Evolutionary conservation across 2,329 filamentous ascomycete species (phyloP).

Genomic region (Cladophialophora yegresii): DNA sequence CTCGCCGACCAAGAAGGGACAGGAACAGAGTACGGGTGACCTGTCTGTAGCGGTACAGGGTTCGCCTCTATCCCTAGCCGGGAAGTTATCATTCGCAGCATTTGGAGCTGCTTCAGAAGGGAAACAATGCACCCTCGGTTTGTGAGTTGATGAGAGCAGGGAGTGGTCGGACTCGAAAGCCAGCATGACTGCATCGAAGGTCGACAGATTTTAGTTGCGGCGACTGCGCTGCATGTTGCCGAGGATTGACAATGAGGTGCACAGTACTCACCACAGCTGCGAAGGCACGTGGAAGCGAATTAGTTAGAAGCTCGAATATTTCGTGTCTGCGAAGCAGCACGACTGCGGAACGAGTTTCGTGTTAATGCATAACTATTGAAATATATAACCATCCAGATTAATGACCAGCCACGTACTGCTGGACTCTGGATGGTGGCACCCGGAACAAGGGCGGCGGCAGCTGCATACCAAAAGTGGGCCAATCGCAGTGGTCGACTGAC

Average conservation of each 20-base stretch:
- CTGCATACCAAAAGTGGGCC: neutral
- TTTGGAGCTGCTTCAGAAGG: neutral
- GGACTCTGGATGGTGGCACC: neutral
- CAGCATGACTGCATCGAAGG: neutral
- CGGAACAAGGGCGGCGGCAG: neutral
- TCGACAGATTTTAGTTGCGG: neutral
- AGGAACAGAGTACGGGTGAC: neutral
- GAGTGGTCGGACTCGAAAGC: neutral
- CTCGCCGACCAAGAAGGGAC: neutral
- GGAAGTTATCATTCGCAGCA: slow-evolving; percentile 18
- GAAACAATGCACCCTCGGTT: neutral
- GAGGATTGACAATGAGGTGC: neutral
- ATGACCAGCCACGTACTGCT: neutral
- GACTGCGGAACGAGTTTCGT: neutral
- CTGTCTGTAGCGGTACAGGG: neutral
- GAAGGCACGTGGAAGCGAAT: neutral
- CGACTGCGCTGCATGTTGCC: neutral
- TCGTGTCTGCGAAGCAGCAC: neutral
- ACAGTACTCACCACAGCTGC: neutral
- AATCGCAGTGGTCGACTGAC: neutral
- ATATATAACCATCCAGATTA: neutral
- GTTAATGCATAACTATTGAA: neutral
- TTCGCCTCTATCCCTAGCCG: neutral
- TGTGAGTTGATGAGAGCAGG: neutral
- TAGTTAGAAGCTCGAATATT: neutral